Percentiles rank a stretch among this genome's conserved stretches.
phyloP scores from a whole-genome alignment of 306 rosid genomes.

The Cicer pinnatifidum region DNA sequence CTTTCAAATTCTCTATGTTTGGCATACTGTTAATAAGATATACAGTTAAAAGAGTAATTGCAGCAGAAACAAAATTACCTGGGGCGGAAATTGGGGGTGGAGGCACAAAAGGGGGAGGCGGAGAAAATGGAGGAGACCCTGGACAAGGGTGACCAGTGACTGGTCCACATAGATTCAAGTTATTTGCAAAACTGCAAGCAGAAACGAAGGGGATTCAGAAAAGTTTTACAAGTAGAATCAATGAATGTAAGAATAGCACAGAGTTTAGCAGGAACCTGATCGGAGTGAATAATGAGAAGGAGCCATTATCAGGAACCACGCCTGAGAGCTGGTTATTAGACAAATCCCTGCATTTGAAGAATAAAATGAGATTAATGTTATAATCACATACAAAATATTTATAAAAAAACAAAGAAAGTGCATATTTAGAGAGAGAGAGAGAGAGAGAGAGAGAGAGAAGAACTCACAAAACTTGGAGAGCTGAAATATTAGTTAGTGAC shows the following conservation, averaged over 20 bases:
- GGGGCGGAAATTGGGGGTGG: conserved; percentile 85
- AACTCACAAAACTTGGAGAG: conserved; percentile 98
- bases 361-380: conserved; percentile 24
- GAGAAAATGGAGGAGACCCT: conserved; percentile 98
- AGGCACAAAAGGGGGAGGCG: conserved; percentile 98
- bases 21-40: no score
- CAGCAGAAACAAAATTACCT: conserved; percentile 59
- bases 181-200: conserved; percentile 90
- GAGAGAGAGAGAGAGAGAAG: conserved; percentile 31
- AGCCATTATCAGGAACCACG: conserved; percentile 93
- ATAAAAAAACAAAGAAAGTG: conserved; percentile 21
- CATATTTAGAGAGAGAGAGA: conserved; percentile 29
- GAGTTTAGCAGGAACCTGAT: conserved; percentile 64
- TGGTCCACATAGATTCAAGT: conserved; percentile 93
- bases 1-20: no score
- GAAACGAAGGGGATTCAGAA: conserved; percentile 38
- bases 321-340: conserved; percentile 92
- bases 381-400: not conserved
- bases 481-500: conserved; percentile 87
- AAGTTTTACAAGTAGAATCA: conserved; percentile 20
- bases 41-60: conserved; percentile 4
- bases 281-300: conserved; percentile 97
- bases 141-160: conserved; percentile 98
- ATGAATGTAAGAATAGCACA: conserved; percentile 33
- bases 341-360: conserved; percentile 71